Evolutionary conservation across 129 eudicot species (phyloP).

Genomic region (Flaveria trinervia): DNA sequence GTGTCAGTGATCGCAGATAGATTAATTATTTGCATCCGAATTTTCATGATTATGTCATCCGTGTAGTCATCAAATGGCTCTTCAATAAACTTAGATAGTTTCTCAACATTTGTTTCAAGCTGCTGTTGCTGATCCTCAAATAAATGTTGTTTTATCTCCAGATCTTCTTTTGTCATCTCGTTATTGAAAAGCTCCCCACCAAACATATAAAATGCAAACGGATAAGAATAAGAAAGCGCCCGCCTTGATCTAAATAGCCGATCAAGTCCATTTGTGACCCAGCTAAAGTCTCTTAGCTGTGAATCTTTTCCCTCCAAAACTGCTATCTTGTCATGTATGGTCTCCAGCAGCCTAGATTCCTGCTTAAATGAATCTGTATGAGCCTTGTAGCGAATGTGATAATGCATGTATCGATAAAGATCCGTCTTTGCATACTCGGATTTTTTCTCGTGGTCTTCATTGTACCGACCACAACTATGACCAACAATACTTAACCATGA

Average conservation of each 20-base stretch:
- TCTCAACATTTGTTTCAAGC: slow-evolving; percentile 88
- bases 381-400: slow-evolving; percentile 86
- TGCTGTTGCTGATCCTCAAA: slow-evolving; percentile 98
- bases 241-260: slow-evolving; percentile 89
- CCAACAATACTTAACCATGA: slow-evolving; percentile 80
- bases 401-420: slow-evolving; percentile 84
- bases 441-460: slow-evolving; percentile 62
- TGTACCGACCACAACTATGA: slow-evolving; percentile 95
- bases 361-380: slow-evolving; percentile 87
- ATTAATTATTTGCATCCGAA: slow-evolving; percentile 80
- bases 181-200: slow-evolving; percentile 78
- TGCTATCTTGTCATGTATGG: slow-evolving; percentile 57
- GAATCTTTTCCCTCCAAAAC: slow-evolving; percentile 62
- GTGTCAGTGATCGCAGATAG: slow-evolving; percentile 69
- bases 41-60: slow-evolving; percentile 51
- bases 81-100: slow-evolving; percentile 70
- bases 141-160: slow-evolving; percentile 78
- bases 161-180: slow-evolving; percentile 76
- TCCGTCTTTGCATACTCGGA: slow-evolving; percentile 83
- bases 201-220: slow-evolving; percentile 93
- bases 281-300: slow-evolving; percentile 70
- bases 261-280: slow-evolving; percentile 88
- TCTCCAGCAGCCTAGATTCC: slow-evolving; percentile 70
- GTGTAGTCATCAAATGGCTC: slow-evolving; percentile 70
- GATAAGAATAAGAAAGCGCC: slow-evolving; percentile 84